Percentiles rank a stretch among this genome's conserved stretches.
Conservation (phyloP, 495 filamentous ascomycete genomes). For the Neurospora sp. region DNA sequence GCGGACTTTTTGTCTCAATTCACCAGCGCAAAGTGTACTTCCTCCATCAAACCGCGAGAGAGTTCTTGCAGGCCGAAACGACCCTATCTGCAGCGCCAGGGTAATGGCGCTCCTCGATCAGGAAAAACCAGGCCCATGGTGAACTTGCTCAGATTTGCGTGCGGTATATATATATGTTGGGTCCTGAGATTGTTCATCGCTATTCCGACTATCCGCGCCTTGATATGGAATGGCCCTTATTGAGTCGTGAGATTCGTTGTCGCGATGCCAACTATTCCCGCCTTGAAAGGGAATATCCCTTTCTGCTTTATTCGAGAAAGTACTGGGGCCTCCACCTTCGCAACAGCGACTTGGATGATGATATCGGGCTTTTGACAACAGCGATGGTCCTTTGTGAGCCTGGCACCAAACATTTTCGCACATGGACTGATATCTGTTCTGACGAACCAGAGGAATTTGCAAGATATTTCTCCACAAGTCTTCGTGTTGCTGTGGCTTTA, state of each 20-base stretch:
- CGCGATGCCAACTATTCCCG: too few relatives aligned
- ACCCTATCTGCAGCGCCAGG: too few relatives aligned
- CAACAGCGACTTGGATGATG: background rate
- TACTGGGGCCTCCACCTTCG: background rate
- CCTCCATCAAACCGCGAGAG: background rate
- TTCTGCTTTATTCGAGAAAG: background rate
- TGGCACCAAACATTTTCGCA: background rate
- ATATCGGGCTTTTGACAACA: background rate
- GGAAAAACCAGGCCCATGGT: background rate
- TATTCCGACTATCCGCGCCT: too few relatives aligned
- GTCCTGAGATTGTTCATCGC: background rate
- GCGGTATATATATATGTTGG: background rate
- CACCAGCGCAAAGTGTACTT: background rate
- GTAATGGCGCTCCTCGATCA: too few relatives aligned
- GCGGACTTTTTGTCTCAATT: background rate
- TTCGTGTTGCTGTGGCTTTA: background rate
- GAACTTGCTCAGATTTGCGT: background rate
- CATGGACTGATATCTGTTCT: background rate
- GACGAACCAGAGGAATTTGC: background rate
- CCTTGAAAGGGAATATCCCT: background rate
- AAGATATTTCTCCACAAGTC: fast-evolving
- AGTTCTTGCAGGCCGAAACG: background rate
- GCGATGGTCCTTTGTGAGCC: background rate
- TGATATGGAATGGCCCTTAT: too few relatives aligned
- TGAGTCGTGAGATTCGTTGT: too few relatives aligned